Evolutionary conservation across 2,329 filamentous ascomycete genomes (phyloP).

Genomic region (Meredithiella fracta): DNA sequence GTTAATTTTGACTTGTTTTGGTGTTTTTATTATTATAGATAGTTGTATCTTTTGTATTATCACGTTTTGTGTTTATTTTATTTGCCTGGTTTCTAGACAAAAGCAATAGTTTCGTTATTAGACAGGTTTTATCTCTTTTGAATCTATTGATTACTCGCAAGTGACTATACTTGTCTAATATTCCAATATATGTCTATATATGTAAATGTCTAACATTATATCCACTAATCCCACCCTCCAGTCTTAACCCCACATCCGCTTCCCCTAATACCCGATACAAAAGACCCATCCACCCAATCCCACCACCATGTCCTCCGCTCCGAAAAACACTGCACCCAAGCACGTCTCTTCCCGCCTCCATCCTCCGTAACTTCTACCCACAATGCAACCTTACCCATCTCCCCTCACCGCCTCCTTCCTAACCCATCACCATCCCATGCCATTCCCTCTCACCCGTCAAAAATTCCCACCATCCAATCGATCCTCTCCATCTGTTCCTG

Average conservation of each 20-base stretch:
- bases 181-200: no score
- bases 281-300: background rate
- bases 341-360: background rate
- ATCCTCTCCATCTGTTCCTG: background rate
- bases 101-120: background rate
- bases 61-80: background rate
- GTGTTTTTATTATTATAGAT: background rate
- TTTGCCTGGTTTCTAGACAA: background rate
- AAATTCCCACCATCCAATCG: background rate
- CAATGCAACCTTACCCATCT: background rate
- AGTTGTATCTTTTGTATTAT: background rate
- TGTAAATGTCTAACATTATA: no score
- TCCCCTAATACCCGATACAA: background rate
- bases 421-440: background rate
- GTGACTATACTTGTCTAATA: no score
- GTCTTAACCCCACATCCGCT: background rate
- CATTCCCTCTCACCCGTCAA: no score
- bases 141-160: no score
- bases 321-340: background rate
- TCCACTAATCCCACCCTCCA: background rate
- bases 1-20: background rate
- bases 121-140: background rate
- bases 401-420: background rate
- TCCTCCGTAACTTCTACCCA: background rate
- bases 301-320: background rate